phyloP scores from a whole-genome alignment of 1,284 basidiomycete species.

The Cutaneotrichosporon daszewskae region DNA sequence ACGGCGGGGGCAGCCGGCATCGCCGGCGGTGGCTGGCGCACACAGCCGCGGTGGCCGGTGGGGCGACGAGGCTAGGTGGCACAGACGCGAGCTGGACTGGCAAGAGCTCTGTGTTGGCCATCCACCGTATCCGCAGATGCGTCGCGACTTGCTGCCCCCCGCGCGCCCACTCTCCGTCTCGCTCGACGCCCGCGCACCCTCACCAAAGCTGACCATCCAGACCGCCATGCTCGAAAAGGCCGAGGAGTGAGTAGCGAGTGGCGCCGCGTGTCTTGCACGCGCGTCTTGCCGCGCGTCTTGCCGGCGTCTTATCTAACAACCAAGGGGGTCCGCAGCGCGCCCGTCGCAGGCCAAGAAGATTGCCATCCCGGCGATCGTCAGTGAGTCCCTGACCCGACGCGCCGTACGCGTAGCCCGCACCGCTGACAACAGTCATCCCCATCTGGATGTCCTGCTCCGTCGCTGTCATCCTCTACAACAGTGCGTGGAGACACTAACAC shows the following conservation, averaged over 20 bases:
- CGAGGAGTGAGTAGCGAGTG: constrained; percentile 19
- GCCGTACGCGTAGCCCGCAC: neutral
- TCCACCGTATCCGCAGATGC: no score
- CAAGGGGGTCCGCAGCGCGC: no score
- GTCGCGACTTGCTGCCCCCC: no score
- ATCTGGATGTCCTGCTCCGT: constrained; percentile 77
- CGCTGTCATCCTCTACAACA: constrained; percentile 94
- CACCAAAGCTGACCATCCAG: constrained; percentile 5
- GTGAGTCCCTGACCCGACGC: constrained; percentile 22
- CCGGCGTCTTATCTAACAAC: no score
- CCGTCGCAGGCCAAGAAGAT: constrained; percentile 47
- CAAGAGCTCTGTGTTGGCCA: no score
- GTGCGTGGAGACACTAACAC: constrained; percentile 14
- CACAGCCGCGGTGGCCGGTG: no score
- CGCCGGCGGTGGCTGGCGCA: no score
- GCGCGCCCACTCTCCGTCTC: neutral
- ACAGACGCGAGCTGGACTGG: no score
- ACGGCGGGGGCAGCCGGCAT: no score
- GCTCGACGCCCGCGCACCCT: neutral
- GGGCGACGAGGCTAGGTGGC: no score
- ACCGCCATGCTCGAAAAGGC: constrained; percentile 16
- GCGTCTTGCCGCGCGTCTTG: constrained; percentile 3
- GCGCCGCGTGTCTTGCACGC: neutral
- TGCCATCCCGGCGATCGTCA: constrained; percentile 44
- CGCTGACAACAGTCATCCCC: constrained; percentile 38